Base-by-base conservation (phyloP, 2,329 filamentous ascomycete species). In the Ascocoryne sarcoides region DNA sequence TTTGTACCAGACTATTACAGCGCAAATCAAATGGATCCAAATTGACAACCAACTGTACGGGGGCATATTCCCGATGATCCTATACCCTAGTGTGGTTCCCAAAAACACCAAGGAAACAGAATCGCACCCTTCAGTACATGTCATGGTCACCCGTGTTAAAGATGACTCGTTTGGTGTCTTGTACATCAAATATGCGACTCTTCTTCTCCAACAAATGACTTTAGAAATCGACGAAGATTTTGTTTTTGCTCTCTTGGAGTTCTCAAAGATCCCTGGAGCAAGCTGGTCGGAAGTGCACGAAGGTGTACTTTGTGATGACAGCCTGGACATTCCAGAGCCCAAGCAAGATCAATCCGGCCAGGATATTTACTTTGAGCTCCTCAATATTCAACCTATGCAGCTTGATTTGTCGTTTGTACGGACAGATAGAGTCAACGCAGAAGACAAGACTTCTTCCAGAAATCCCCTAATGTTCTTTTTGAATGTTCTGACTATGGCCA, bases 381-480 rank as follows among this genome's bases (percentile, higher is more conserved):
- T 98, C 44, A 94, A 96, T 61, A 81, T 98, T 39, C 93, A 98
- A 60, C 93, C 92, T 0, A 96, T 96, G 84, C 93, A 98, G 62
- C 75, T 98, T 36, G 88, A 98, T 65, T 68, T 98, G 39, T 96
- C 92, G 1, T 95, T 98, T 58, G 93, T 98, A 62, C 82, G 92
- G 15, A 98, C 92, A 0, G 92, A 98, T 62, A 79, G 88, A 9
- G 84, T 98, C 65, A 98, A 98, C 50, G 90, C 86, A 2, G 90
- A 96, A 60, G 89, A 96, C 61, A 93, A 92, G 53, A 84, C 88
- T 34, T 87, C 86, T 10, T 87, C 87, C 1, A 79, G 77, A 31
- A 98, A 95, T 58, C 93, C 93, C 1, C 73, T 98, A 61, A 96
- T 96, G 89, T 98, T 96, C 67, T 89, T 95, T 60, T 80, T 96